Evolutionary conservation across 179 eudicot genomes (phyloP), one percentile per base, ranked within the genome.

Genomic region (Drosera spatulata): DNA sequence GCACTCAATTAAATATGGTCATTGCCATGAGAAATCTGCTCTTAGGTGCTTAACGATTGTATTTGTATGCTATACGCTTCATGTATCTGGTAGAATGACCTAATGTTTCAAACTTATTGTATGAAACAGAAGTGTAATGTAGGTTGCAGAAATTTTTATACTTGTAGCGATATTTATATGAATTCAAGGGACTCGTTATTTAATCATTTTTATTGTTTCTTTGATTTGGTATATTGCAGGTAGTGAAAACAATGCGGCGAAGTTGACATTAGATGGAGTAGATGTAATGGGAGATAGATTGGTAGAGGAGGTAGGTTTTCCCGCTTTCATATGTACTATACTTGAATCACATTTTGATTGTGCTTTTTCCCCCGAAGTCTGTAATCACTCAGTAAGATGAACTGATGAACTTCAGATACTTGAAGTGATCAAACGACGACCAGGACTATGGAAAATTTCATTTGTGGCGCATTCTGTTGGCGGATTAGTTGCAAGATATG

Each of bases 381-480:
- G 41, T 55, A 5, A 5, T 33, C 4, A 10, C 5, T 55, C 41
- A 4, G 10, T 55, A 3, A 4, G 5, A 7, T 8, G 3, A 14
- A 33, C 6, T 55, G 40, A 12, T 58, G 61, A 12, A 6, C 38
- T 77, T 58, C 80, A 94, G 99, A 87, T 94, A 49, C 78, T 77
- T 57, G 87, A 90, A 56, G 70, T 87, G 70, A 83, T 85, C 44
- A 78, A 79, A 65, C 62, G 60, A 59, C 83, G 73, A 63, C 96
- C 88, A 54, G 57, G 66, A 58, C 75, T 94, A 54, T 71, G 75
- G 48, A 90, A 85, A 75, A 90, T 94, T 59, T 94, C 99, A 15
- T 83, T 94, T 78, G 85, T 94, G 62, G 82, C 97, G 54, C 99
- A 94, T 82, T 94, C 99, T 53, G 78, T 87, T 56, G 99, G 99